Evolutionary conservation across 805 yeast species (phyloP), one percentile per base, ranked within the genome.

Genomic region (Ogataea zsoltii): DNA sequence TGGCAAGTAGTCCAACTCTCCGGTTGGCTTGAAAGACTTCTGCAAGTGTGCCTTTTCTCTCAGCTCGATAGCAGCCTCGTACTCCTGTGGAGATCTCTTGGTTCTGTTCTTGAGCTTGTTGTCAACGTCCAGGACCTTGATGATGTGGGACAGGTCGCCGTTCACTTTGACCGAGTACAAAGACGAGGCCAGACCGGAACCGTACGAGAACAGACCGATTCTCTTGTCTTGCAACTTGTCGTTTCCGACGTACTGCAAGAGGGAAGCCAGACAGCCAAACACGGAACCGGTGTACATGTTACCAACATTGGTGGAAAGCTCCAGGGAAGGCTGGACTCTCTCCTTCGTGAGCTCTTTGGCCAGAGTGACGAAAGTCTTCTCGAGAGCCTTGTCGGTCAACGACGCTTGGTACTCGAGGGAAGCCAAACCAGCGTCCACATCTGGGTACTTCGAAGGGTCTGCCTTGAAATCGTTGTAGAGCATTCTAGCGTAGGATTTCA

Each of bases 201-300:
- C 99, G 69, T 94, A 94, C 16, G 99, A 94, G 76, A 91, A 94
- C 60, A 91, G 66, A 58, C 96, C 95, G 62, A 94, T 76, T 69
- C 97, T 82, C 76, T 90, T 88, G 59, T 79, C 79, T 68, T 84
- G 89, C 58, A 92, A 77, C 44, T 77, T 71, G 37, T 83, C 94
- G 44, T 79, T 76, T 35, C 88, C 91, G 51, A 85, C 85, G 63
- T 75, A 86, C 64, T 77, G 80, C 58, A 94, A 74, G 54, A 89
- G 72, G 12, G 98, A 92, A 26, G 92, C 77, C 48, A 94, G 77
- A 7, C 96, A 80, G 29, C 96, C 83, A 79, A 87, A 94, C 38
- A 89, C 82, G 29, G 97, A 88, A 53, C 91, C 98, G 36, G 98
- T 88, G 79, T 94, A 94, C 88, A 91, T 86, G 79, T 94, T 94